Percentiles rank a stretch among this genome's conserved stretches.
Evolutionary conservation across 2,329 filamentous ascomycete species (phyloP).

Genomic region (Talaromyces rugulosus): DNA sequence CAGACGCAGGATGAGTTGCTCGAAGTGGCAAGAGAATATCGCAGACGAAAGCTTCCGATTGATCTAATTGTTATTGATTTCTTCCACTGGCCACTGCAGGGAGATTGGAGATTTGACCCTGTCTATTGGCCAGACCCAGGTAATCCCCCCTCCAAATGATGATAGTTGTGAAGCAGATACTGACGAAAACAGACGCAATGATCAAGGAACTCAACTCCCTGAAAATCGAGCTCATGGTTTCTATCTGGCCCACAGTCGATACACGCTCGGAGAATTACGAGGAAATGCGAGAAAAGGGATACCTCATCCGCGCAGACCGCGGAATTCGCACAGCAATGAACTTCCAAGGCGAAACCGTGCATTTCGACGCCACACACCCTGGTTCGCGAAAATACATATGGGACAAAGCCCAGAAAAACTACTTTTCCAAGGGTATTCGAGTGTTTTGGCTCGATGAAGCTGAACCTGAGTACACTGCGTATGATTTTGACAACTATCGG

Average conservation of each 20-base stretch:
- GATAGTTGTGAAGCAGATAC: neutral
- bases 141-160: conserved; percentile 20
- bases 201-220: conserved; percentile 56
- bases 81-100: conserved; percentile 64
- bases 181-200: conserved; percentile 51
- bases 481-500: conserved; percentile 65
- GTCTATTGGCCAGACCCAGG: conserved; percentile 62
- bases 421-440: conserved; percentile 59
- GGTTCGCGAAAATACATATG: conserved; percentile 57
- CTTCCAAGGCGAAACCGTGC: conserved; percentile 55
- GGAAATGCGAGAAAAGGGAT: conserved; percentile 59
- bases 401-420: conserved; percentile 56
- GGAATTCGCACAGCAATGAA: conserved; percentile 58
- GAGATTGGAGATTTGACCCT: conserved; percentile 64
- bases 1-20: conserved; percentile 63
- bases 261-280: conserved; percentile 55
- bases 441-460: conserved; percentile 68
- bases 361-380: conserved; percentile 63
- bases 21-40: conserved; percentile 57
- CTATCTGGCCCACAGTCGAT: conserved; percentile 66
- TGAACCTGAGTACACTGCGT: conserved; percentile 61
- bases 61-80: conserved; percentile 66
- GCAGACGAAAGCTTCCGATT: conserved; percentile 51
- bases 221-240: conserved; percentile 64
- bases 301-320: conserved; percentile 58